Conservation (phyloP, 495 filamentous ascomycete genomes). For the Podospora anserina region DNA sequence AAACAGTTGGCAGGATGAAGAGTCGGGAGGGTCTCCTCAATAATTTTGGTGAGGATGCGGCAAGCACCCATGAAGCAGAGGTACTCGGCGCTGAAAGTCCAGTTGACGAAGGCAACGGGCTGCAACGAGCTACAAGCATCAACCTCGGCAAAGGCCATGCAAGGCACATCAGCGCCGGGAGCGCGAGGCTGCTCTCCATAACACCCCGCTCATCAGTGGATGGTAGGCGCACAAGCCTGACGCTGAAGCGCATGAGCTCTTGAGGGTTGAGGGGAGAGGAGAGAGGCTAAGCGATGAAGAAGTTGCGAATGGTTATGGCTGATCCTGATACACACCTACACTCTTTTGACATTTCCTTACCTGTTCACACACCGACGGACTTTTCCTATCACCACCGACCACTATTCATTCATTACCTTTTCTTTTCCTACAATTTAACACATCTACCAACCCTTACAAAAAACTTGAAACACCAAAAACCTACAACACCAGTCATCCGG, state of each 20-base stretch:
- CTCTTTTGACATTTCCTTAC: conserved; percentile 27
- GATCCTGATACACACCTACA: conserved; percentile 19
- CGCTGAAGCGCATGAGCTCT: conserved; percentile 5
- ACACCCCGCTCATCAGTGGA: conserved; percentile 50
- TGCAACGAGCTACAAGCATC: conserved; percentile 64
- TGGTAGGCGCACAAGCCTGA: conserved; percentile 31
- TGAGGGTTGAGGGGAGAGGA: not conserved
- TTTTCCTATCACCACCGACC: conserved; percentile 25
- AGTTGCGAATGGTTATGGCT: conserved; percentile 10
- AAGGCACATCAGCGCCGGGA: conserved; percentile 70
- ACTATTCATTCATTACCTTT: conserved; percentile 26
- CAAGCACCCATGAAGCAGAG: conserved; percentile 35
- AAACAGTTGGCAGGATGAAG: conserved; percentile 33
- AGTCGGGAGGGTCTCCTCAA: conserved; percentile 66
- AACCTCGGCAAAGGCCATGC: conserved; percentile 60
- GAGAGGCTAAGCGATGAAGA: not conserved
- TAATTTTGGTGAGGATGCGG: conserved; percentile 35
- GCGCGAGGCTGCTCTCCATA: conserved; percentile 65
- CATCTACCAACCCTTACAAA: not conserved
- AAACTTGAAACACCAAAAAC: conserved; percentile 1
- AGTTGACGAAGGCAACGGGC: conserved; percentile 35
- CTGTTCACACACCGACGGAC: conserved; percentile 13
- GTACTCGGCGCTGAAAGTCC: conserved; percentile 45
- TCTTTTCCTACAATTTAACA: conserved; percentile 17
- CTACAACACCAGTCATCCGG: not conserved